Conservation (phyloP, 140 eudicot species). For the Flaveria floridana region DNA sequence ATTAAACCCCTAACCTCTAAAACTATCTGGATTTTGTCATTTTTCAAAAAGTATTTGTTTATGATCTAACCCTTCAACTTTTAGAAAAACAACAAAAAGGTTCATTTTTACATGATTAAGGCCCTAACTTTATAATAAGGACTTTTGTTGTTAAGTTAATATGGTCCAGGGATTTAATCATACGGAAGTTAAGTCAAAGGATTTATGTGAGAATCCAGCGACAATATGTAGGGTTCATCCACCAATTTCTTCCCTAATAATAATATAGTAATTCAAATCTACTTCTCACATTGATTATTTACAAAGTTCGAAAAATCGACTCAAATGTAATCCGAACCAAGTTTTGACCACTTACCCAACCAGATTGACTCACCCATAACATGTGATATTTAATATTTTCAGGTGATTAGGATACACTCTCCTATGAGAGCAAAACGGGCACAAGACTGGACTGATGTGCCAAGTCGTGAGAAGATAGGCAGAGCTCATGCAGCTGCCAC, state of each 20-base stretch:
- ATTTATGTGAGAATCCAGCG: not conserved
- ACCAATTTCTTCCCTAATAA: not conserved
- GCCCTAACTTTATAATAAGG: not conserved
- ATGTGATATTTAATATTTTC: conserved; percentile 26
- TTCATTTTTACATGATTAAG: not conserved
- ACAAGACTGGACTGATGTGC: conserved; percentile 95
- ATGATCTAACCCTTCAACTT: not conserved
- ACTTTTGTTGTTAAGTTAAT: not conserved
- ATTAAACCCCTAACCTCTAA: not conserved
- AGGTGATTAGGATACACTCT: conserved; percentile 95
- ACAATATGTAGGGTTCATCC: not conserved
- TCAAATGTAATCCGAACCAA: not conserved
- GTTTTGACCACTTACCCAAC: not conserved
- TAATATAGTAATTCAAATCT: not conserved
- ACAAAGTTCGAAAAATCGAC: not conserved
- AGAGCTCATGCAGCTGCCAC: conserved; percentile 85
- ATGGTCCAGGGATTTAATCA: not conserved
- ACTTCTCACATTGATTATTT: not conserved
- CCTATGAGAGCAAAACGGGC: conserved; percentile 92
- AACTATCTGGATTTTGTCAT: not conserved
- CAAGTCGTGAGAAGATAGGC: conserved; percentile 67
- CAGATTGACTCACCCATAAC: not conserved
- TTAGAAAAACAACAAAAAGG: not conserved
- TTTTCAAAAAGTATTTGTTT: not conserved
- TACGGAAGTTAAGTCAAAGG: not conserved